phyloP scores from a whole-genome alignment of 768 basidiomycete genomes.

The Amanita pseudoporphyria region DNA sequence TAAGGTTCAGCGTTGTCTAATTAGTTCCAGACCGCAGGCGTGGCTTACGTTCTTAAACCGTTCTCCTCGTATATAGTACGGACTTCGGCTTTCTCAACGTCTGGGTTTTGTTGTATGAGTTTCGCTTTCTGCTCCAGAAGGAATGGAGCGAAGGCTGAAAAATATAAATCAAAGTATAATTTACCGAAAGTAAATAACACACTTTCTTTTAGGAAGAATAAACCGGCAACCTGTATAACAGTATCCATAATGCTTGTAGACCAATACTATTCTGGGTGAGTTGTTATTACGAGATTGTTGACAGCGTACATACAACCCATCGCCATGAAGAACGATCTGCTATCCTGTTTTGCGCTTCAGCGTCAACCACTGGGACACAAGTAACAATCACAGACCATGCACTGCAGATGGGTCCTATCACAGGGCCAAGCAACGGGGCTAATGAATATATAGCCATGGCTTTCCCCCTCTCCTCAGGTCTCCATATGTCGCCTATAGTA shows the following conservation, averaged over 20 bases:
- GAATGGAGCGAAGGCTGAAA: slow-evolving; percentile 34
- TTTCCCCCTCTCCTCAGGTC: slow-evolving; percentile 49
- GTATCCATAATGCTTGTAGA: slow-evolving; percentile 51
- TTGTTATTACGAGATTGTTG: neutral
- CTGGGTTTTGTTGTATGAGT: slow-evolving; percentile 31
- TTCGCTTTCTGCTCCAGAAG: slow-evolving; percentile 43
- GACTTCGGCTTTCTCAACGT: slow-evolving; percentile 33
- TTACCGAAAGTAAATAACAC: neutral
- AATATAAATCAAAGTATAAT: slow-evolving; percentile 17
- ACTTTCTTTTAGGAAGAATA: slow-evolving; percentile 60
- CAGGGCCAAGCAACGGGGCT: slow-evolving; percentile 58
- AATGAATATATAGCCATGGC: slow-evolving; percentile 57
- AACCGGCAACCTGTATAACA: slow-evolving; percentile 41
- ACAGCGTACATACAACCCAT: slow-evolving; percentile 45
- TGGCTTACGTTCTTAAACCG: slow-evolving; percentile 33
- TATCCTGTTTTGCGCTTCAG: slow-evolving; percentile 28
- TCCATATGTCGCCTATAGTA: slow-evolving; percentile 54
- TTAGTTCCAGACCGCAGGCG: neutral
- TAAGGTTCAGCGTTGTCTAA: neutral
- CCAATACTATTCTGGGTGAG: slow-evolving; percentile 41
- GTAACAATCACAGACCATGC: slow-evolving; percentile 11
- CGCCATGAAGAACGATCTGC: slow-evolving; percentile 57
- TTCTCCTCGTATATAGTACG: slow-evolving; percentile 36
- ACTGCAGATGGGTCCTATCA: slow-evolving; percentile 52
- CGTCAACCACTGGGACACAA: neutral